phyloP scores from a whole-genome alignment of 441 rosid species.

The Populus hybrid region DNA sequence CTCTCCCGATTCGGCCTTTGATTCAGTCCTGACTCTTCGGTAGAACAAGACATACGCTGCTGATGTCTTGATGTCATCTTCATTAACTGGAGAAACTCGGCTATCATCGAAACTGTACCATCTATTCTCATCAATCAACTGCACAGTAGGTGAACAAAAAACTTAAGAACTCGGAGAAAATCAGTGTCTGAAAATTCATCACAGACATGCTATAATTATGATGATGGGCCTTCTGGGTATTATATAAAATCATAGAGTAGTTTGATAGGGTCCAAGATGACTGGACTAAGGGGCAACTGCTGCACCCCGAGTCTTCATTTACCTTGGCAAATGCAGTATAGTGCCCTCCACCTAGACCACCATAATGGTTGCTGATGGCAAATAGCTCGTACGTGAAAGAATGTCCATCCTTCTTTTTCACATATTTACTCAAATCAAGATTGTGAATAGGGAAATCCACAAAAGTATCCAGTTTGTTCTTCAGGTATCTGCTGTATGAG shows the following conservation, averaged over 20 bases:
- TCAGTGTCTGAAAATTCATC: not conserved
- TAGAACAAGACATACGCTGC: constrained; percentile 92
- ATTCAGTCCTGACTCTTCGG: constrained; percentile 49
- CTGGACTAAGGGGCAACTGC: not conserved
- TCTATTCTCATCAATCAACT: constrained; percentile 82
- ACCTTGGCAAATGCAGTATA: constrained; percentile 78
- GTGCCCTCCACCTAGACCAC: constrained; percentile 81
- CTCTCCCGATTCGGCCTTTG: constrained; percentile 33
- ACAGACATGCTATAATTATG: not conserved
- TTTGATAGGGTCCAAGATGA: not conserved
- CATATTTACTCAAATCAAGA: constrained; percentile 56
- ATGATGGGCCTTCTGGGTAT: not conserved
- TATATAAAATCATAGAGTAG: not conserved
- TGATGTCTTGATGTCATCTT: constrained; percentile 70
- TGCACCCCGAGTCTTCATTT: constrained; percentile 6
- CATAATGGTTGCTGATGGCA: constrained; percentile 76
- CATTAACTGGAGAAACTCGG: constrained; percentile 58
- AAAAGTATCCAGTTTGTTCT: constrained; percentile 72
- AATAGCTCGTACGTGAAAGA: constrained; percentile 49
- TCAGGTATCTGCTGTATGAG: constrained; percentile 60
- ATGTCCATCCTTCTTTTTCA: constrained; percentile 36
- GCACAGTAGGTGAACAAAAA: constrained; percentile 22
- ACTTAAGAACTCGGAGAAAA: not conserved
- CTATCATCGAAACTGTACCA: constrained; percentile 96
- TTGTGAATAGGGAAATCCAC: constrained; percentile 72